Evolutionary conservation across 2,329 filamentous ascomycete genomes (phyloP), one percentile per base, ranked within the genome.

Genomic region (Geosmithia morbida): DNA sequence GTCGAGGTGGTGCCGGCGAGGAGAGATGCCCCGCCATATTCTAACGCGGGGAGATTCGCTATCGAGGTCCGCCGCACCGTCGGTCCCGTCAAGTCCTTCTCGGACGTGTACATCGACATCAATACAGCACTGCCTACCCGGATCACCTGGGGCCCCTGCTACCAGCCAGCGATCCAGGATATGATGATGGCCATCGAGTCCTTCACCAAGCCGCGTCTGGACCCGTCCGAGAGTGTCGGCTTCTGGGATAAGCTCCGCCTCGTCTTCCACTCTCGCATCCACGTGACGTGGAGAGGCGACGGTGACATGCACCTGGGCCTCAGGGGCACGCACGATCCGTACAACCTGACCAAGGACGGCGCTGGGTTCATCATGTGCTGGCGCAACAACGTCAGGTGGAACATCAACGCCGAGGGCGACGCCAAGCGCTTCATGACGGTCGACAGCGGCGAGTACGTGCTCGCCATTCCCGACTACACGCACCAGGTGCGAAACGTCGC

Each of bases 141-240:
- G 43, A 90, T 98, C 47, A 96, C 90, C 0, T 98, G 92, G 94
- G 89, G 89, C 7, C 89, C 92, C 43, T 95, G 89, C 2, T 98
- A 97, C 58, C 94, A 98, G 59, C 92, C 94, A 26, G 90, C 90
- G 1, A 90, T 98, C 45, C 92, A 98, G 62, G 94, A 98, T 59
- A 95, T 97, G 85, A 98, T 98, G 92, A 96, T 97, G 77, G 89
- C 89, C 22, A 85, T 98, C 51, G 92, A 98, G 64, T 90, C 86
- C 2, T 97, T 98, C 61, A 96, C 90, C 1, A 98, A 98, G 60
- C 87, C 90, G 7, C 89, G 90, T 52, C 73, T 96, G 26, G 94
- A 98, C 61, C 84, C 86, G 1, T 97, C 92, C 0, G 94, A 98
- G 53, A 77, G 85, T 48, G 87, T 94, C 44, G 92, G 92, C 2